Percentiles rank a stretch among this genome's conserved stretches.
Evolutionary conservation across 2,329 filamentous ascomycete genomes (phyloP).

Genomic region (Kalaharituber pfeilii): DNA sequence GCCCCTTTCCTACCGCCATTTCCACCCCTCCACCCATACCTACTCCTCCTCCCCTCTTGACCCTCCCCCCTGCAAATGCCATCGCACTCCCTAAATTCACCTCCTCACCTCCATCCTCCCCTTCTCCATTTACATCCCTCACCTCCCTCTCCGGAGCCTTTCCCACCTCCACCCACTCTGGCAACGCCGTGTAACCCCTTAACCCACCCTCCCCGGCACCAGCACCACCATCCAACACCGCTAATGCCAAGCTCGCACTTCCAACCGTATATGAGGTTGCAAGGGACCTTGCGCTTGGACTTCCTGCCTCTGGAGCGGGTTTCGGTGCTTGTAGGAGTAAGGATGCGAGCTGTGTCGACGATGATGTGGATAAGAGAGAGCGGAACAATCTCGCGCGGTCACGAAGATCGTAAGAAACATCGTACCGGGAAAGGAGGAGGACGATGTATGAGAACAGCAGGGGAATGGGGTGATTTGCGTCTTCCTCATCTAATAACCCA

Average conservation of each 20-base stretch:
- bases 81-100: constrained; percentile 40
- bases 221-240: background rate
- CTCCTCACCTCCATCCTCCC: constrained; percentile 26
- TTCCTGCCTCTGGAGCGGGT: constrained; percentile 73
- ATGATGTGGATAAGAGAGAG: constrained; percentile 57
- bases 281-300: constrained; percentile 62
- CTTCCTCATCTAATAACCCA: constrained; percentile 26
- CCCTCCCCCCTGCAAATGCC: constrained; percentile 31
- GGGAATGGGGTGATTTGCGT: constrained; percentile 49
- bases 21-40: constrained; percentile 14
- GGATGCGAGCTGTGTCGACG: constrained; percentile 62
- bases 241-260: constrained; percentile 48
- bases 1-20: constrained; percentile 7
- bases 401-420: constrained; percentile 84
- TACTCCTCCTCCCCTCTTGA: constrained; percentile 16
- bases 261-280: constrained; percentile 66
- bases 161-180: constrained; percentile 68
- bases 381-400: constrained; percentile 82
- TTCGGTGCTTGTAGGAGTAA: constrained; percentile 86
- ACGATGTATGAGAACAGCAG: constrained; percentile 72
- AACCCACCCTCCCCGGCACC: constrained; percentile 32
- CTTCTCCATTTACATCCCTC: constrained; percentile 25
- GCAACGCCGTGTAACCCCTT: constrained; percentile 59
- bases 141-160: constrained; percentile 28
- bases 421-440: constrained; percentile 63